phyloP scores from a whole-genome alignment of 2,329 filamentous ascomycete species.

The Fusarium chlamydosporum region DNA sequence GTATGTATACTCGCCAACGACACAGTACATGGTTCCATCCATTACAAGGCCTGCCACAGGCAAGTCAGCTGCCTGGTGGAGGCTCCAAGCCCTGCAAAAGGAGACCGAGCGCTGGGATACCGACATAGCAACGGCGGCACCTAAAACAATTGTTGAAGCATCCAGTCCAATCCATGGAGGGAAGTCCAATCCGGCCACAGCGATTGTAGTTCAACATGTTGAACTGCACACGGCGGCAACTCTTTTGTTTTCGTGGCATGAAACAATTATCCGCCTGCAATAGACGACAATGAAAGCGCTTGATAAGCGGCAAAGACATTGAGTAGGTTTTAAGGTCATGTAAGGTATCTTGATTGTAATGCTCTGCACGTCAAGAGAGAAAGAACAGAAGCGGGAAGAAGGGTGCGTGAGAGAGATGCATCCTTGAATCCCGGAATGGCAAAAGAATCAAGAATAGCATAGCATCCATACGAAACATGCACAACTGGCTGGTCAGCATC shows the following conservation, averaged over 20 bases:
- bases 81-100: conserved; percentile 28
- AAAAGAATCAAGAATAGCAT: conserved; percentile 35
- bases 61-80: conserved; percentile 39
- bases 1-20: conserved; percentile 15
- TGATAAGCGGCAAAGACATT: background rate
- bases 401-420: conserved; percentile 30
- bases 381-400: conserved; percentile 21
- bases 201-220: conserved; percentile 2
- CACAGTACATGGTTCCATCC: conserved; percentile 25
- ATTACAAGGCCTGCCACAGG: conserved; percentile 27
- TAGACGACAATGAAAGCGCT: conserved; percentile 23
- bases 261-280: conserved; percentile 32
- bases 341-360: background rate
- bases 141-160: conserved; percentile 37
- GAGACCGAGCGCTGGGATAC: conserved; percentile 32
- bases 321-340: too few relatives aligned
- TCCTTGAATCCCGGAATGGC: conserved; percentile 20
- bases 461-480: conserved; percentile 35
- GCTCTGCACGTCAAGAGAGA: conserved; percentile 20
- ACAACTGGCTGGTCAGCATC: conserved; percentile 2
- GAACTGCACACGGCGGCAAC: conserved; percentile 35
- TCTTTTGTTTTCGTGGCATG: conserved; percentile 32
- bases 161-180: conserved; percentile 17
- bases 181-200: conserved; percentile 24
- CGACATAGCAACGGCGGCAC: conserved; percentile 48